phyloP scores from a whole-genome alignment of 2,329 filamentous ascomycete species.

The Sporothrix schenckii region DNA sequence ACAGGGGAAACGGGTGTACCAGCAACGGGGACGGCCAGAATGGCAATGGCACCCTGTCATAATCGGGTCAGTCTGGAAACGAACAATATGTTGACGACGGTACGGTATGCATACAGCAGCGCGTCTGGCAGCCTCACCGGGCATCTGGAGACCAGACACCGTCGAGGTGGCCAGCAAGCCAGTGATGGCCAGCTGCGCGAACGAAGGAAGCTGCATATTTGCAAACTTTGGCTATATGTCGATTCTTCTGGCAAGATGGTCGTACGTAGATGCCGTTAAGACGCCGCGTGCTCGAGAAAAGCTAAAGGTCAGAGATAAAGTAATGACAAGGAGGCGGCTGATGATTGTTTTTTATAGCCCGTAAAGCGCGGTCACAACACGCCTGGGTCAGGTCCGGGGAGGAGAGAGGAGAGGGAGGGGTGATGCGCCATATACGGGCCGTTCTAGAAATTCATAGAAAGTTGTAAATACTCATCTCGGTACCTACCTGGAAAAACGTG shows the following conservation, averaged over 20 bases:
- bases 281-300: neutral
- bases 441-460: neutral
- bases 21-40: conserved; percentile 29
- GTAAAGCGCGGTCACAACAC: neutral
- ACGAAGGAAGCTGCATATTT: conserved; percentile 32
- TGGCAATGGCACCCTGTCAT: conserved; percentile 31
- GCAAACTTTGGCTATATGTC: neutral
- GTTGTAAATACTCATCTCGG: neutral
- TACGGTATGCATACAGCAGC: conserved; percentile 25
- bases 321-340: neutral
- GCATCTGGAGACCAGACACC: conserved; percentile 28
- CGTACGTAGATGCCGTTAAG: neutral
- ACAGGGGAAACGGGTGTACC: conserved; percentile 31
- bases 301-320: neutral
- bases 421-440: conserved; percentile 17
- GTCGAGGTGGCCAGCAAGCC: conserved; percentile 33
- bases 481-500: neutral
- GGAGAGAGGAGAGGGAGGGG: neutral
- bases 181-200: conserved; percentile 31
- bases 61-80: neutral
- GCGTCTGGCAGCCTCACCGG: conserved; percentile 28
- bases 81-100: neutral
- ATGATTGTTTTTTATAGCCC: conserved; percentile 6
- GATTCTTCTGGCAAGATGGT: neutral
- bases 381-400: neutral